Evolutionary conservation across 176 grass and related monocot genomes (phyloP).

Genomic region (Bromus sterilis): DNA sequence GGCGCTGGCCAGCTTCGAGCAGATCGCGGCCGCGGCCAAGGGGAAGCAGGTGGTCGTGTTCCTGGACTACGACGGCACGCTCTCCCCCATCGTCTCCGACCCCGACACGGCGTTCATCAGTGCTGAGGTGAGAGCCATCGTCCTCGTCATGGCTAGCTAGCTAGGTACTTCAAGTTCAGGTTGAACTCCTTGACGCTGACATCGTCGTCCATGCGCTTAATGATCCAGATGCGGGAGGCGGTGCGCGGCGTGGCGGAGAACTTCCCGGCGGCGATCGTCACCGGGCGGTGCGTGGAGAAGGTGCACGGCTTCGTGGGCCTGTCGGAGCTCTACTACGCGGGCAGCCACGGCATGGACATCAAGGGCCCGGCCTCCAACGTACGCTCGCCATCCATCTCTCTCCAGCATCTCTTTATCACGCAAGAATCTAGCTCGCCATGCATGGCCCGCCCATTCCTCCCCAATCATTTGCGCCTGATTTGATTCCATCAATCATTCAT

Average conservation of each 20-base stretch:
- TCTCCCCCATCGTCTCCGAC: constrained; percentile 92
- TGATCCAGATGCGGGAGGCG: constrained; percentile 67
- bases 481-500: not conserved
- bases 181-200: no score
- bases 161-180: not conserved
- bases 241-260: constrained; percentile 51
- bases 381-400: not conserved
- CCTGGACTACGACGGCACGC: constrained; percentile 93
- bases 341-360: constrained; percentile 99
- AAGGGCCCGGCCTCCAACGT: constrained; percentile 73
- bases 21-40: constrained; percentile 48
- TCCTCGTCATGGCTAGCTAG: no score
- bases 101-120: constrained; percentile 84
- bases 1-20: constrained; percentile 63
- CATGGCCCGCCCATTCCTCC: not conserved
- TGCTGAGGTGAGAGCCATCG: constrained; percentile 56
- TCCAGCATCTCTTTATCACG: not conserved
- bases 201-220: not conserved
- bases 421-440: not conserved
- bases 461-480: constrained; percentile 9
- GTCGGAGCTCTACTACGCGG: constrained; percentile 87
- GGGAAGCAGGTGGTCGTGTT: constrained; percentile 81
- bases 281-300: constrained; percentile 80
- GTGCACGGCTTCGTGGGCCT: constrained; percentile 61
- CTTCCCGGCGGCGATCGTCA: constrained; percentile 87